Evolutionary conservation across 495 filamentous ascomycete genomes (phyloP).

Genomic region (Recurvomyces mirabilis): DNA sequence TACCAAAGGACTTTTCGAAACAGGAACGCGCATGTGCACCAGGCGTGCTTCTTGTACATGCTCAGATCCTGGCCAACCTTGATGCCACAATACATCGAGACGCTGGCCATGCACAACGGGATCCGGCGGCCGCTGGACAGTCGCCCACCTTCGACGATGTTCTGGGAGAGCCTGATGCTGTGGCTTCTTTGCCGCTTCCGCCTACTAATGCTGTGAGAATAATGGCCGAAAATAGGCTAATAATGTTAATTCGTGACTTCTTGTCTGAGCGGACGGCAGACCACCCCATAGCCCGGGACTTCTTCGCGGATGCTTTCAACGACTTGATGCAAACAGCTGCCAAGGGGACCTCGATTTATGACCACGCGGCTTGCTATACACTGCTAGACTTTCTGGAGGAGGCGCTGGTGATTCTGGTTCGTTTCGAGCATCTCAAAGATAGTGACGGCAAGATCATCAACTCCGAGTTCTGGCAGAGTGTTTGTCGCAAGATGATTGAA

Average conservation of each 20-base stretch:
- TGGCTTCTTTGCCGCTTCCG: conserved; percentile 48
- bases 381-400: conserved; percentile 92
- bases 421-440: conserved; percentile 41
- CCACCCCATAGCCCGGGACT: conserved; percentile 41
- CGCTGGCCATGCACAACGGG: conserved; percentile 36
- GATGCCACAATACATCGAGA: conserved; percentile 77
- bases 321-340: conserved; percentile 61
- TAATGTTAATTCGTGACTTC: conserved; percentile 79
- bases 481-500: conserved; percentile 69
- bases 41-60: conserved; percentile 72
- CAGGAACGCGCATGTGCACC: conserved; percentile 56
- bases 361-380: conserved; percentile 82
- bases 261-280: conserved; percentile 54
- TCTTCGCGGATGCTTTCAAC: conserved; percentile 72
- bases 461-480: conserved; percentile 84
- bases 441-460: conserved; percentile 42
- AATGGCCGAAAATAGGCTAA: conserved; percentile 86
- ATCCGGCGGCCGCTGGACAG: conserved; percentile 39
- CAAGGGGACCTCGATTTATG: conserved; percentile 65
- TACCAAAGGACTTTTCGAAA: conserved; percentile 55
- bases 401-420: conserved; percentile 47
- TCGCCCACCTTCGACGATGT: conserved; percentile 68
- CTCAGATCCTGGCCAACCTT: conserved; percentile 69
- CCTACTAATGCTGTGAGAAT: conserved; percentile 58
- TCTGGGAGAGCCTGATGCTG: conserved; percentile 58